Base-by-base conservation (phyloP, 257 asterid species). In the Solanum chiquidenum region DNA sequence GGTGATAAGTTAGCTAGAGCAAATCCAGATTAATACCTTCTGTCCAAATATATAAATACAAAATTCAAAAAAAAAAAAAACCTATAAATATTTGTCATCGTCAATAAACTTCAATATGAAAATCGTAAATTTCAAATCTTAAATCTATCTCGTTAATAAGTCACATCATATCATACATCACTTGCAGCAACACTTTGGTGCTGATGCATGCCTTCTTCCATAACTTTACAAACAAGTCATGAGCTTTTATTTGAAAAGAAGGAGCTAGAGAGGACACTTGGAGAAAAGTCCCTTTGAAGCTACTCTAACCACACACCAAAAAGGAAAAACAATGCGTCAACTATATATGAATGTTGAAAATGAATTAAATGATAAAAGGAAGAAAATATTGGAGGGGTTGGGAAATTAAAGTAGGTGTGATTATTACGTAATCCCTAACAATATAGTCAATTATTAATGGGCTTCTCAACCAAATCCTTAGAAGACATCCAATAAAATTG, bases 281-380 rank as follows among this genome's bases (percentile, higher is more conserved):
- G 60, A 6, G n/a, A 71, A 9, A 44, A 74, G 60, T 88, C 13
- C 82, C 90, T 88, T 85, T 64, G 68, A 88, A 88, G 86, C 83
- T 76, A 85, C 88, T 88, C 88, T 49, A 52, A 25, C 6, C 31
- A 18, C 38, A 14, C 25, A 35, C 27, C 40, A 21, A 74, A 72
- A 8, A 33, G 38, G 35, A 72, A 33, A 31, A 16, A 4, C 35
- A 71, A 80, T 27, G 40, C 37, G 37, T 77, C 84, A 77, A 73
- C 14, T 18, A 52, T 52, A 6, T 52, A 52, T 52, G 25, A 55
- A 55, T 55, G 64, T 55, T 55, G 64, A 76, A 38, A 76, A 0
- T 35, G 52, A 37, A 73, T 33, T 34, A n/a, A 76, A 40, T 46
- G 40, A 29, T 46, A 44, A 80, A 79, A 46, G 38, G 35, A 80